Conservation (phyloP, 2,329 filamentous ascomycete genomes). For the Sclerotinia sclerotiorum region DNA sequence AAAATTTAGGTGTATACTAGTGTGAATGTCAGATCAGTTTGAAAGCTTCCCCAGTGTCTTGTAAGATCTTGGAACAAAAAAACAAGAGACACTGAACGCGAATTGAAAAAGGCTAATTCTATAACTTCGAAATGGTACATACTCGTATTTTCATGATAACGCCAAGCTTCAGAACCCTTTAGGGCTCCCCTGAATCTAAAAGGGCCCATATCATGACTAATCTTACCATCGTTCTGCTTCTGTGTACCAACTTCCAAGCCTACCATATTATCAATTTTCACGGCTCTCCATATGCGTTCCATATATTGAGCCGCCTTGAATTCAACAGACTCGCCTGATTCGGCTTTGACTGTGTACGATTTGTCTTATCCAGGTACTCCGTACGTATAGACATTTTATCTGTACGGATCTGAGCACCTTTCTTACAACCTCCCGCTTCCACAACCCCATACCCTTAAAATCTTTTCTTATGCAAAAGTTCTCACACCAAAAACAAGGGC, state of each 20-base stretch:
- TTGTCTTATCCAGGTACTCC: background rate
- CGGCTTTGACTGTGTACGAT: background rate
- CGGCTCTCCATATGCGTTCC: background rate
- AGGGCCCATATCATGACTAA: constrained; percentile 7
- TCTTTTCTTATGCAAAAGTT: background rate
- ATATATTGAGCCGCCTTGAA: background rate
- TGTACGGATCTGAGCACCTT: background rate
- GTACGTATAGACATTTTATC: background rate
- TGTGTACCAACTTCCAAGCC: background rate
- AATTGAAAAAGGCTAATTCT: background rate
- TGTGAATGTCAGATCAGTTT: background rate
- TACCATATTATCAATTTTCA: background rate
- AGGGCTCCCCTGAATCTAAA: background rate
- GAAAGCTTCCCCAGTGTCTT: background rate
- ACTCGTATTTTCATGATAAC: background rate
- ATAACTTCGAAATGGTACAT: background rate
- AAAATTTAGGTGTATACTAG: background rate
- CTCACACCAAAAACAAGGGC: background rate
- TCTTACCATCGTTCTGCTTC: background rate
- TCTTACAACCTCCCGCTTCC: background rate
- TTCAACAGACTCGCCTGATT: background rate
- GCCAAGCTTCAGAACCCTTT: background rate
- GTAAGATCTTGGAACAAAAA: background rate
- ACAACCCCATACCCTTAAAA: background rate
- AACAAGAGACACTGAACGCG: background rate